Evolutionary conservation across 176 grass and related monocot species (phyloP), one percentile per base, ranked within the genome.

Genomic region (Phyllostachys edulis): DNA sequence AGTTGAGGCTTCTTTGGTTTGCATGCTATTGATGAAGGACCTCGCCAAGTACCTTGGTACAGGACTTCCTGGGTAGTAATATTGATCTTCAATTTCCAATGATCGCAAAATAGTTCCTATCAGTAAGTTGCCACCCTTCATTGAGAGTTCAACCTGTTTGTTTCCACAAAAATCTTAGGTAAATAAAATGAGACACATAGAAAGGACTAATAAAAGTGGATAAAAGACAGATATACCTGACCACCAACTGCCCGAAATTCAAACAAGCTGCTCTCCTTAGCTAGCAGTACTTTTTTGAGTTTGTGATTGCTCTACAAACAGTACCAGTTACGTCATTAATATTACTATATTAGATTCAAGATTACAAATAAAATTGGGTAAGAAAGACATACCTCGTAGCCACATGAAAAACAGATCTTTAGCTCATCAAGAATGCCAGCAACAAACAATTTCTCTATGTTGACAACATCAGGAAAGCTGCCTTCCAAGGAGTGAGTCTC

Each of bases 161-260:
- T 29, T 29, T 29, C 29, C 29, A 29, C 29, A 29, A 29, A 29
- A 29, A 29, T 29, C 29, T 29, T 29, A 29, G 29, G 29, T 29
- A 29, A 29, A 29, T 29, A 29, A 29, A 29, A 29, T 1, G 29
- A 1, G 29, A 29, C 29, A 29, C 29, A 29, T 29, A 75, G 60
- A 49, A 85, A 71, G 50, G 56, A 62, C 17, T 44, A 40, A 56
- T 29, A 29, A 29, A 68, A 44, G 71, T 32, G 73, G 9, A 82
- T 73, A 70, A 90, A 39, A 84, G 77, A 68, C 64, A 45, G 16
- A 46, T 85, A 45, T 79, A 95, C 95, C 91, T 95, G 93, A 50
- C 96, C 93, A 85, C 96, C 96, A 85, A 88, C 83, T 93, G 96
- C 96, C 59, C 93, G 89, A 84, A 98, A 98, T 90, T 89, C 92